Evolutionary conservation across 148 eudicot species (phyloP).

Genomic region (Amaranthus cruentus): DNA sequence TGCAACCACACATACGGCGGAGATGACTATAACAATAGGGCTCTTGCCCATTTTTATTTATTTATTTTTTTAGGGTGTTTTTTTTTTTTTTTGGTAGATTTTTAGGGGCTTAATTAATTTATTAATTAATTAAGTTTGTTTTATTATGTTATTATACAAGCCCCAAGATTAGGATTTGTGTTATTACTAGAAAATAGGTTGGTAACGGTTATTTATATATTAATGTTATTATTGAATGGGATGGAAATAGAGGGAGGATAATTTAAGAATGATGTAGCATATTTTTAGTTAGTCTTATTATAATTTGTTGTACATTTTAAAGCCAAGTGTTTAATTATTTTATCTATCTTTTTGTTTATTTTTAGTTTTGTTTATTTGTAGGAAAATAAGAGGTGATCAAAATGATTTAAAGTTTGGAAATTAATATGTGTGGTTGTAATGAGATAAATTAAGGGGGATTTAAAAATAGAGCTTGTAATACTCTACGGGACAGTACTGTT

Average conservation of each 20-base stretch:
- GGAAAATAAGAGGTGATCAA: too few species aligned
- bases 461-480: too few species aligned
- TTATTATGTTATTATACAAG: neutral
- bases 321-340: too few species aligned
- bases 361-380: too few species aligned
- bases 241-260: neutral
- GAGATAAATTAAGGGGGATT: too few species aligned
- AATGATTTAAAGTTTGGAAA: too few species aligned
- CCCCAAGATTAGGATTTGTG: conserved; percentile 8
- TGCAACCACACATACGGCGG: conserved; percentile 27
- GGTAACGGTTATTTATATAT: neutral
- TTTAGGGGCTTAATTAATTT: neutral
- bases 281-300: neutral
- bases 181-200: too few species aligned
- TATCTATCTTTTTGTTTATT: too few species aligned
- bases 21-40: conserved; percentile 12
- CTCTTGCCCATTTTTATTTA: conserved; percentile 21
- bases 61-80: neutral
- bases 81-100: too few species aligned
- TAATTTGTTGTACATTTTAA: neutral
- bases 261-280: neutral
- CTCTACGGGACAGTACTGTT: too few species aligned
- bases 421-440: too few species aligned
- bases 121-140: neutral
- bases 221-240: neutral